Evolutionary conservation across 345 rosid species (phyloP).

Genomic region (Lepidium didymum): DNA sequence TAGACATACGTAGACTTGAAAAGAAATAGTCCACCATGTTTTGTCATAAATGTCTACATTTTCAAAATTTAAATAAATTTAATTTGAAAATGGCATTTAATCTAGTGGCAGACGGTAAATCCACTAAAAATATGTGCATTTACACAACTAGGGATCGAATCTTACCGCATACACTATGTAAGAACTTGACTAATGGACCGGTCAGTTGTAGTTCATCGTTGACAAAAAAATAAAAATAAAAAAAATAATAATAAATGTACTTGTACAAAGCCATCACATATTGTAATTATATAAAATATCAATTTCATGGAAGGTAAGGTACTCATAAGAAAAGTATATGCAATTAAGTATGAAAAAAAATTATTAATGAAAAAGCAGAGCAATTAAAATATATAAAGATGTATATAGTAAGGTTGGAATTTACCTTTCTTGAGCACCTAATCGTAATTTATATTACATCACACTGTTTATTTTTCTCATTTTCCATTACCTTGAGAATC

Average conservation of each 20-base stretch:
- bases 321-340: not conserved
- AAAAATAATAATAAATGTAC: too few species aligned
- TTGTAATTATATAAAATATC: not conserved
- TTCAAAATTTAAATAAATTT: constrained; percentile 21
- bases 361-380: not conserved
- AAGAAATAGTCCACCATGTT: constrained; percentile 25
- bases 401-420: constrained; percentile 14
- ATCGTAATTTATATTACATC: constrained; percentile 1
- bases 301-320: not conserved
- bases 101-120: too few species aligned
- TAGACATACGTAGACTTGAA: constrained; percentile 13
- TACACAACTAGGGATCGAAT: too few species aligned
- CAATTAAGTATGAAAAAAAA: not conserved
- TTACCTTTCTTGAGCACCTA: constrained; percentile 21
- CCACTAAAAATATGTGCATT: too few species aligned
- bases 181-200: too few species aligned
- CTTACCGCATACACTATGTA: too few species aligned
- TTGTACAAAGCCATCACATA: constrained; percentile 9
- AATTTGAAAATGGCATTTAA: too few species aligned
- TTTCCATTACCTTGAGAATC: not conserved
- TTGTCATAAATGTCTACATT: constrained; percentile 20
- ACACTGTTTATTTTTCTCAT: not conserved
- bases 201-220: too few species aligned
- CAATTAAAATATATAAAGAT: not conserved
- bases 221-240: too few species aligned